These are phyloP conservation scores for Botrytis paeoniae DNA, from an alignment of 2,329 filamentous ascomycete species.

Conservation along the genomic window DNA sequence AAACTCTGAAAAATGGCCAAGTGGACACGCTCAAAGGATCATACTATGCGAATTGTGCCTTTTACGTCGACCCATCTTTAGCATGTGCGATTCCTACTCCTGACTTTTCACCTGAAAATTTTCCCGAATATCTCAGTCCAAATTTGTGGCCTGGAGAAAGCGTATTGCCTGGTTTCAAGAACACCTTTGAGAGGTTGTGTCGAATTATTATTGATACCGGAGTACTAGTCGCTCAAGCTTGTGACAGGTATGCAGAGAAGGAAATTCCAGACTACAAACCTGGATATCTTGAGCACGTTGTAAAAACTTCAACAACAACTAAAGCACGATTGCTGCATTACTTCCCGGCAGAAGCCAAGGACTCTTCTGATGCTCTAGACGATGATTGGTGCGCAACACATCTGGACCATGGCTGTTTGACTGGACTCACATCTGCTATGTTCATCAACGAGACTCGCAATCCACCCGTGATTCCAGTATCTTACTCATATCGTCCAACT, in stretches of 20 bases:
- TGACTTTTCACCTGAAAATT: conserved; percentile 57
- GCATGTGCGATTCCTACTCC: conserved; percentile 59
- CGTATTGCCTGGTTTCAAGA: conserved; percentile 71
- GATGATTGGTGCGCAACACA: conserved; percentile 96
- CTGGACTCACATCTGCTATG: conserved; percentile 92
- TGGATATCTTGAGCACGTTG: conserved; percentile 83
- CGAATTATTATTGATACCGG: conserved; percentile 84
- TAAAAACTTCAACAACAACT: conserved; percentile 79
- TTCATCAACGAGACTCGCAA: conserved; percentile 74
- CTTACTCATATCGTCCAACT: conserved; percentile 35
- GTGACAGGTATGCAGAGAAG: conserved; percentile 77
- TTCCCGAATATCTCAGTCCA: conserved; percentile 84
- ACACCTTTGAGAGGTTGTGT: conserved; percentile 72
- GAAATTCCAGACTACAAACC: conserved; percentile 74
- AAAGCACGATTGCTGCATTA: conserved; percentile 94
- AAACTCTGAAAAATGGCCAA: conserved; percentile 73
- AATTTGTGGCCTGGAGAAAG: conserved; percentile 80
- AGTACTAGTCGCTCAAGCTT: conserved; percentile 83
- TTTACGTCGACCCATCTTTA: conserved; percentile 64
- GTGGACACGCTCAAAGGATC: conserved; percentile 80
- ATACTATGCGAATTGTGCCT: conserved; percentile 81
- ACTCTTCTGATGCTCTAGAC: conserved; percentile 48
- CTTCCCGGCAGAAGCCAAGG: conserved; percentile 60
- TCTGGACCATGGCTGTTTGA: conserved; percentile 89
- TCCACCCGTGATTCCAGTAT: conserved; percentile 37